Base-by-base conservation (phyloP, 495 filamentous ascomycete genomes). In the Lindgomyces ingoldianus region DNA sequence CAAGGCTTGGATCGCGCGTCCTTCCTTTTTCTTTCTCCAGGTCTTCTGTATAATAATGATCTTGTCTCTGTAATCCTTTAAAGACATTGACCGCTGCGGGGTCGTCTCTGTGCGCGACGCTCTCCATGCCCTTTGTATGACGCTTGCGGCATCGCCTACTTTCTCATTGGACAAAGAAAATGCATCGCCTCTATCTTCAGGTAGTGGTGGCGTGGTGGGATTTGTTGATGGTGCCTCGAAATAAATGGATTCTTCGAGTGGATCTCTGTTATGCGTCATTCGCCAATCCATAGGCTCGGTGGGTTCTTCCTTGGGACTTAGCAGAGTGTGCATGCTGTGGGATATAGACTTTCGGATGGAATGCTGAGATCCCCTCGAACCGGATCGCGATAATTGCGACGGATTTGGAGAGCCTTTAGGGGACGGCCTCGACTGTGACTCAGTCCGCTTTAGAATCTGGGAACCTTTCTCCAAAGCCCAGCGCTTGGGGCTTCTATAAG, bases 21-120 rank as follows among this genome's bases (percentile, higher is more conserved):
- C 49, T 21, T 54, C 49, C 50, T 67, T 69, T 53, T 63, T 63
- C 60, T 71, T 54, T 59, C 75, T 57, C 72, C 74, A 77, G 18
- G 42, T 25, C 26, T 69, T 55, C 47, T 78, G 74, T 12, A 76
- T 72, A 12, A 75, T 26, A 1, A 53, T 72, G 27, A 77, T 69
- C 36, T 74, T 78, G 11, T 57, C 55, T 54, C 71, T 73, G 59
- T 66, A 72, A n/a, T 73, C 73, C 19, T 57, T 62, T 41, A 68
- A 67, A 30, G 62, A 56, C 56, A 66, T 49, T 14, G 48, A 57
- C 25, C 55, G 46, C 24, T 27, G 52, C 26, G 55, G 57, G 22
- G 26, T 22, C 21, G 55, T 4, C 24, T 60, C 44, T 30, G 27
- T 29, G 4, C 46, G 55, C 25, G 50, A 46, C n/a, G 33, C 39